Conservation (phyloP, 2,329 filamentous ascomycete genomes). For the Penicillium sp. region DNA sequence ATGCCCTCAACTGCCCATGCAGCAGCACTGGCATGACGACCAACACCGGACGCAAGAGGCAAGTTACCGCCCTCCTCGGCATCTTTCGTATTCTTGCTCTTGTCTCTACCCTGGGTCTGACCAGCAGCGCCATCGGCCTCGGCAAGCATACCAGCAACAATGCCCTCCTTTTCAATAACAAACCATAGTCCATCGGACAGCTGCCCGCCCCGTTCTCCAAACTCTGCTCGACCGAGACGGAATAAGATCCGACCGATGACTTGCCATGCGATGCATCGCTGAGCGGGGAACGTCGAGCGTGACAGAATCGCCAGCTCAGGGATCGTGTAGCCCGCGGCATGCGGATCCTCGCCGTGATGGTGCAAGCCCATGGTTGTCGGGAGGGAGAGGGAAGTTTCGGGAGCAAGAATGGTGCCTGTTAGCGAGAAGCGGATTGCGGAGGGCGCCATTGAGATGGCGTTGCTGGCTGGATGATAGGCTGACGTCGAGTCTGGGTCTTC, state of each 20-base stretch:
- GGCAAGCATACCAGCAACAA: slow-evolving; percentile 72
- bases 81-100: slow-evolving; percentile 1
- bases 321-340: slow-evolving; percentile 91
- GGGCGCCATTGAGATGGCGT: slow-evolving; percentile 61
- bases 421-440: slow-evolving; percentile 87
- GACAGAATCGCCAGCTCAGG: slow-evolving; percentile 78
- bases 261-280: slow-evolving; percentile 88
- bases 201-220: slow-evolving; percentile 59
- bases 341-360: slow-evolving; percentile 88
- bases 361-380: slow-evolving; percentile 79
- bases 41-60: slow-evolving; percentile 29
- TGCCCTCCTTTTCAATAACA: slow-evolving; percentile 70
- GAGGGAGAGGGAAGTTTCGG: slow-evolving; percentile 68
- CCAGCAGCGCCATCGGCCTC: slow-evolving; percentile 64
- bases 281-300: slow-evolving; percentile 76
- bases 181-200: slow-evolving; percentile 80
- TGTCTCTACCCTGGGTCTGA: slow-evolving; percentile 28
- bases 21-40: slow-evolving; percentile 70
- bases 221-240: slow-evolving; percentile 71
- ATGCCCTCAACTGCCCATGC: slow-evolving; percentile 85
- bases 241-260: slow-evolving; percentile 83
- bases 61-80: background rate
- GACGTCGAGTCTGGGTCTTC: slow-evolving; percentile 63
- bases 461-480: slow-evolving; percentile 76
- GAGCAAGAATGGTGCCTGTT: slow-evolving; percentile 73